A percentile compares a stretch with the other conserved stretches of the same genome.
These are phyloP conservation scores for Pythium plurisporium DNA, from an alignment of 352 stramenopile species.

Conservation along the genomic window DNA sequence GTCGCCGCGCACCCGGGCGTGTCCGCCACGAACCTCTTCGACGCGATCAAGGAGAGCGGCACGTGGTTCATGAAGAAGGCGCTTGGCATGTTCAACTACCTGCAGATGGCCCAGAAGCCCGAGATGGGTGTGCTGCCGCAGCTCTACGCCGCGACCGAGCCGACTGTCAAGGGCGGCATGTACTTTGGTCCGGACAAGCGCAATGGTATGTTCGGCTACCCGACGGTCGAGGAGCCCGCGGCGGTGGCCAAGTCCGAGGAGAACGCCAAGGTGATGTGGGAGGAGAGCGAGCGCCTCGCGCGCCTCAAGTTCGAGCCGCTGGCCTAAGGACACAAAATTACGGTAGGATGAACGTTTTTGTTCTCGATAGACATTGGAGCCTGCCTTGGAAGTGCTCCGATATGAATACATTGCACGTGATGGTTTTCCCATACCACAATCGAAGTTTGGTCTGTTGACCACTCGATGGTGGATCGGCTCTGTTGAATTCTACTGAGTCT, in stretches of 20 bases:
- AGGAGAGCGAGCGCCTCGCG: constrained; percentile 35
- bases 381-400: too few species aligned
- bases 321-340: not conserved
- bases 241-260: constrained; percentile 22
- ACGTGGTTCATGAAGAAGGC: constrained; percentile 27
- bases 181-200: constrained; percentile 28
- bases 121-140: constrained; percentile 37
- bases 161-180: constrained; percentile 26
- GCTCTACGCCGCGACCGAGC: constrained; percentile 36
- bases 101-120: constrained; percentile 34
- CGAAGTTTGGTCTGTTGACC: too few species aligned
- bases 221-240: constrained; percentile 1
- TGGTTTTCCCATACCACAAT: too few species aligned
- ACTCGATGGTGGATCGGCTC: too few species aligned
- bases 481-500: constrained; percentile 10
- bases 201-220: constrained; percentile 1
- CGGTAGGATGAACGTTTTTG: constrained; percentile 3
- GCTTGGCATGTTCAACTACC: constrained; percentile 24
- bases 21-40: constrained; percentile 29
- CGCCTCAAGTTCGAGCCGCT: constrained; percentile 9
- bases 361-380: constrained; percentile 4
- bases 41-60: constrained; percentile 19
- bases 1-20: constrained; percentile 31
- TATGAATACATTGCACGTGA: too few species aligned
- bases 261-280: constrained; percentile 33